Evolutionary conservation across 371 early-diverging fungal species (phyloP).

Genomic region (Funneliformis caledonium): DNA sequence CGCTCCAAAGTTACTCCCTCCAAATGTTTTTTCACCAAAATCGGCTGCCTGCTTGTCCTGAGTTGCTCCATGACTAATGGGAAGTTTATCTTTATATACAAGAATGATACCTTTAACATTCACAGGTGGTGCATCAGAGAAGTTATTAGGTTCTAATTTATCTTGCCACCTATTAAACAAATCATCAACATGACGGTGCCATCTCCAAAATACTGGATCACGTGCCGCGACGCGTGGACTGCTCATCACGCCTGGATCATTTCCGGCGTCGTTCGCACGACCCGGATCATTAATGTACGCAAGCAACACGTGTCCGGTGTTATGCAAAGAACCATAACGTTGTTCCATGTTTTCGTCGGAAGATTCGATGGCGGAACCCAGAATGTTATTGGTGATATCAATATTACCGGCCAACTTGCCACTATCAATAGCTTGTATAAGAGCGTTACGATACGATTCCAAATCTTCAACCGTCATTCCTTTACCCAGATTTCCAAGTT

Average conservation of each 20-base stretch:
- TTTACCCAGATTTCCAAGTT: not conserved
- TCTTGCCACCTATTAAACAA: not conserved
- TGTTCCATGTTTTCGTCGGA: not conserved
- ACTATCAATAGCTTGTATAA: not conserved
- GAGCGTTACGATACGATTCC: not conserved
- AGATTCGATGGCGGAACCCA: not conserved
- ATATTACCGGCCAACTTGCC: not conserved
- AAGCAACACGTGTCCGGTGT: not conserved
- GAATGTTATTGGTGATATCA: not conserved
- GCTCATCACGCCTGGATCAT: not conserved
- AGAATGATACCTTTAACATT: not conserved
- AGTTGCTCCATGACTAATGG: not conserved
- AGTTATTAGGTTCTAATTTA: not conserved
- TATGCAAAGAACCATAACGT: not conserved
- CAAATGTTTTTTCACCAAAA: not conserved
- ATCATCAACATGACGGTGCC: slow-evolving; percentile 25
- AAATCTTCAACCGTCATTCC: not conserved
- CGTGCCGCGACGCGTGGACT: not conserved
- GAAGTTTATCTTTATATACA: not conserved
- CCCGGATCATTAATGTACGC: not conserved
- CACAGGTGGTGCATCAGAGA: not conserved
- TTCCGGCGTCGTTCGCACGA: not conserved
- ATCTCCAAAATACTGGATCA: slow-evolving; percentile 20
- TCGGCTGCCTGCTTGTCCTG: not conserved
- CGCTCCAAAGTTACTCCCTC: not conserved